phyloP scores from a whole-genome alignment of 345 rosid species.

The Eucalyptus melliodora region DNA sequence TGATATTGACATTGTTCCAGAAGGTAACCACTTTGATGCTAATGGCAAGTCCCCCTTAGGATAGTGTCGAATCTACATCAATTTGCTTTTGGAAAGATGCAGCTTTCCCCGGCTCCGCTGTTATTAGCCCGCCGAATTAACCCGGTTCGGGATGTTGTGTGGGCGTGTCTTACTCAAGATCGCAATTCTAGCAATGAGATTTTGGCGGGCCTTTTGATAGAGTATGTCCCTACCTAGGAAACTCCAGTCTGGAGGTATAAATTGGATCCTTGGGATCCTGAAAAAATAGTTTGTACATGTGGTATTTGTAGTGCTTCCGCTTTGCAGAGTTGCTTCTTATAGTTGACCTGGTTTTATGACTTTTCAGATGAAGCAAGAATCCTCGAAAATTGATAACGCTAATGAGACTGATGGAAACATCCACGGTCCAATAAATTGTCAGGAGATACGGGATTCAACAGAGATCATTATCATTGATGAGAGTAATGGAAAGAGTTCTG shows the following conservation, averaged over 20 bases:
- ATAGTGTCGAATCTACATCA: not conserved
- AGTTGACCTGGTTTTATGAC: not conserved
- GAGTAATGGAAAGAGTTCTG: conserved; percentile 4
- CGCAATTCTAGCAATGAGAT: not conserved
- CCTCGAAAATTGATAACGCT: conserved; percentile 9
- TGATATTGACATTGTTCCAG: not conserved
- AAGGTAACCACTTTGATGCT: not conserved
- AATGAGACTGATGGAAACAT: not conserved
- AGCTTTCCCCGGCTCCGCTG: not conserved
- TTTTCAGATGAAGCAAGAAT: conserved; percentile 1
- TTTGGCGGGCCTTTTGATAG: not conserved
- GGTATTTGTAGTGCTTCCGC: not conserved
- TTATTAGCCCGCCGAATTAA: not conserved
- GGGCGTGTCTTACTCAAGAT: not conserved
- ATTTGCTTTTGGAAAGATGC: not conserved
- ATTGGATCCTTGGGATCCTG: not conserved
- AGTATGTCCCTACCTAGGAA: not conserved
- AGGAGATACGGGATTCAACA: not conserved
- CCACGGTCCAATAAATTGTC: not conserved
- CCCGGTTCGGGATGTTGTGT: not conserved
- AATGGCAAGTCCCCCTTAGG: not conserved
- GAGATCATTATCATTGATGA: not conserved
- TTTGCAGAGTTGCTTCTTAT: not conserved
- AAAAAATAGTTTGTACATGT: not conserved
- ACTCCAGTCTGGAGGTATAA: not conserved